Percentiles rank a stretch among this genome's conserved stretches.
Evolutionary conservation across 805 yeast genomes (phyloP).

Genomic region (Suhomyces prunicola): DNA sequence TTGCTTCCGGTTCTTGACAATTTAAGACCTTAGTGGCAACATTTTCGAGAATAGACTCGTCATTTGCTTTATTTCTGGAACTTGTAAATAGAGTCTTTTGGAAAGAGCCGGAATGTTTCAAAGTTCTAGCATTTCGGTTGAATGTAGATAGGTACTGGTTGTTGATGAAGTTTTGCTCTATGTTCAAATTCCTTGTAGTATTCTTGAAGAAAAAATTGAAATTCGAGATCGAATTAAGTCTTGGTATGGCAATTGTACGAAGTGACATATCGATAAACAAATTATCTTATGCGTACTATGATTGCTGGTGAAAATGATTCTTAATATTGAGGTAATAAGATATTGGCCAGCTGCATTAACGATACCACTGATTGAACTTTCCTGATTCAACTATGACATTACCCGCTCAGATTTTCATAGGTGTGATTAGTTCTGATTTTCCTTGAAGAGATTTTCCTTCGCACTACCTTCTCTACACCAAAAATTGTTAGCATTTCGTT

Average conservation of each 20-base stretch:
- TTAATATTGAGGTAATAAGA: neutral
- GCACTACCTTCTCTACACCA: neutral
- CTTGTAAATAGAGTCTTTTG: neutral
- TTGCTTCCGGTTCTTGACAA: conserved; percentile 40
- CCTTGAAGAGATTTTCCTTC: neutral
- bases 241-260: conserved; percentile 15
- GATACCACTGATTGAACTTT: neutral
- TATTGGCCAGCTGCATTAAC: neutral
- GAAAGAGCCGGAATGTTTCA: neutral
- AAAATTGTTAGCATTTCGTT: neutral
- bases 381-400: neutral
- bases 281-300: neutral
- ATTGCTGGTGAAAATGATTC: neutral
- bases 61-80: neutral
- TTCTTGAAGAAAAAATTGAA: conserved; percentile 39
- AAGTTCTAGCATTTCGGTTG: neutral
- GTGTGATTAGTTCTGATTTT: neutral
- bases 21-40: conserved; percentile 45
- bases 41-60: conserved; percentile 23
- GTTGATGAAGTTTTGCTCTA: conserved; percentile 33
- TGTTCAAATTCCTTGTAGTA: conserved; percentile 25
- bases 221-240: conserved; percentile 12
- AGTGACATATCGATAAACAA: conserved; percentile 12
- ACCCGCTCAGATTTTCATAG: neutral
- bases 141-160: conserved; percentile 22